Conservation (phyloP, 352 stramenopile species). For the Bremia lactucae region DNA sequence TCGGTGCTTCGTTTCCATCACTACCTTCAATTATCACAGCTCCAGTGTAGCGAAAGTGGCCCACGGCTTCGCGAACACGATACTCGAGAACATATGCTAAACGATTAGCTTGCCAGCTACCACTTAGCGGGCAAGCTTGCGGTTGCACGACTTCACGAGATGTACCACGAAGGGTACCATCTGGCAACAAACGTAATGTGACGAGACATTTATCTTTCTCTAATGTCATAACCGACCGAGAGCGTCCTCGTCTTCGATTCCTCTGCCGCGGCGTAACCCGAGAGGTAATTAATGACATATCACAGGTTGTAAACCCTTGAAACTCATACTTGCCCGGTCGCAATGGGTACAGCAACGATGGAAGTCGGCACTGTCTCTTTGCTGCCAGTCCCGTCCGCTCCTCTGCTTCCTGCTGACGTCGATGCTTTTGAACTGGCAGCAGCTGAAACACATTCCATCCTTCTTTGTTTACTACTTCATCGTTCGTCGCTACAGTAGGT, state of each 20-base stretch:
- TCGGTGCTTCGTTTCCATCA: slow-evolving; percentile 1
- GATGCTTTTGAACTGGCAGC: slow-evolving; percentile 16
- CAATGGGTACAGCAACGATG: slow-evolving; percentile 38
- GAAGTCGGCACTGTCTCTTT: slow-evolving; percentile 8
- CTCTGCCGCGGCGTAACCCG: slow-evolving; percentile 4
- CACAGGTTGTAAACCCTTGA: slow-evolving; percentile 40
- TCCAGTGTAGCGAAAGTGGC: slow-evolving; percentile 50
- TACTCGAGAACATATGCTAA: slow-evolving; percentile 55
- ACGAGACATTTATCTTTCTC: slow-evolving; percentile 54
- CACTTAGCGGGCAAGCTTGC: slow-evolving; percentile 37
- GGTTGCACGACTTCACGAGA: slow-evolving; percentile 53
- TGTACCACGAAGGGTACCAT: slow-evolving; percentile 37
- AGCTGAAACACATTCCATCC: slow-evolving; percentile 16
- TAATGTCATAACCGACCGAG: slow-evolving; percentile 5
- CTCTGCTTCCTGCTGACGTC: slow-evolving; percentile 13
- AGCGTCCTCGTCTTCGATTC: slow-evolving; percentile 5
- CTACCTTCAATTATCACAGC: slow-evolving; percentile 22
- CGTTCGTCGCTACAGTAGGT: slow-evolving; percentile 8
- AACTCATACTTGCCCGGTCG: slow-evolving; percentile 54
- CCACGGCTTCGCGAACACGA: slow-evolving; percentile 49
- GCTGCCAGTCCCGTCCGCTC: slow-evolving; percentile 3
- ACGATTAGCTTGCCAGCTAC: slow-evolving; percentile 44
- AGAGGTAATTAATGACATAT: slow-evolving; percentile 7
- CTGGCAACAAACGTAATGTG: slow-evolving; percentile 41
- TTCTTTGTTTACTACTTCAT: background rate